Evolutionary conservation across 495 filamentous ascomycete genomes (phyloP), one percentile per base, ranked within the genome.

Genomic region (Penicillium maclennaniae): DNA sequence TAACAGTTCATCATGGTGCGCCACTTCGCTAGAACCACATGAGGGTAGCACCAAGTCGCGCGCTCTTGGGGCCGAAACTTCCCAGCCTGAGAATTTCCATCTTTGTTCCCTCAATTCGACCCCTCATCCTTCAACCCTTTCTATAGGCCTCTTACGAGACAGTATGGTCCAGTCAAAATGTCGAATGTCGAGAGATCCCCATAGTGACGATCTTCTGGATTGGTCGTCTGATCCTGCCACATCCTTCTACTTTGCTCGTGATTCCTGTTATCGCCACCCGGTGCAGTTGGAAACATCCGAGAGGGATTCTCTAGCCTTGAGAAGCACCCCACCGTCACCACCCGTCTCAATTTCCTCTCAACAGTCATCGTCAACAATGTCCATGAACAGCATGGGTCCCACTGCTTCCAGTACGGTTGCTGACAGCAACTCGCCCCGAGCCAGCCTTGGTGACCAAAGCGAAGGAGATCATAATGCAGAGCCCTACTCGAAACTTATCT

Each of bases 401-500:
- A 26, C 56, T 14, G 26, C n/a, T 9, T 53, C 47, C n/a, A 55
- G 43, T 15, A 40, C 38, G 0, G 28, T 36, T 10, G 21, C 43
- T n/a, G 58, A 56, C 31, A 45, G 16, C 37, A 52, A 53, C n/a
- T 67, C 63, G 8, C 51, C 50, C 21, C 50, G 45, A 21, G 42
- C 57, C 0, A 65, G 49, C 37, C 20, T 46, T 25, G 47, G 52
- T 15, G 62, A 63, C 5, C 45, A 65, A 4, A 61, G 47, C 23
- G 62, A 73, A 3, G 68, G 68, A n/a, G 69, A 73, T 16, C 53
- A 61, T 40, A 75, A 72, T 42, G 47, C 56, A 6, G 79, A 82
- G 9, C 90, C 92, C 0, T 98, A 98, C 65, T 92, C 93, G 0
- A 73, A 86, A 55, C 79, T 96, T 12, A 91, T 98, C 52, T 87